Conservation (phyloP, 176 grass and related monocot genomes). For the Neostapfia colusana region DNA sequence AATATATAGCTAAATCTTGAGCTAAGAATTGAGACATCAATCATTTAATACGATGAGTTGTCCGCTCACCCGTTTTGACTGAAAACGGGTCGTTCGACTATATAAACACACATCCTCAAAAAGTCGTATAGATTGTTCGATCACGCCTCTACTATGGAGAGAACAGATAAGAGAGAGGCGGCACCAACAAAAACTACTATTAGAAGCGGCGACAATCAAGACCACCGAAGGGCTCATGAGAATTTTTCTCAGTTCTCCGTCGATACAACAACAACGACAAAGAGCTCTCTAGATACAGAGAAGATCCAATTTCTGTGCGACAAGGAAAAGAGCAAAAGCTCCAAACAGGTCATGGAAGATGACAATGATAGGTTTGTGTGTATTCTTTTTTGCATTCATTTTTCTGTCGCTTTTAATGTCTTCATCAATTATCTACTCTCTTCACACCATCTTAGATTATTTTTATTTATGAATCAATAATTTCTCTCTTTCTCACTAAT, state of each 20-base stretch:
- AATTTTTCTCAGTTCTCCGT: background rate
- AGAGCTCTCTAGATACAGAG: background rate
- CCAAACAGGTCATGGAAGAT: background rate
- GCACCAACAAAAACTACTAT: background rate
- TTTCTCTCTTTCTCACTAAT: background rate
- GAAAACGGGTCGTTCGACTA: background rate
- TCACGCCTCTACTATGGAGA: background rate
- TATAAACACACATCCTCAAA: background rate
- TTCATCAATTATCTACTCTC: background rate
- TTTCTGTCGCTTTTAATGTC: background rate
- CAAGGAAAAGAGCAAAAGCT: background rate
- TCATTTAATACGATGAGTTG: background rate
- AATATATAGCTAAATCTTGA: background rate
- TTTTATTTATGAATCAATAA: background rate
- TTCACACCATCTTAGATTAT: background rate
- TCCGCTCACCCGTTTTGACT: background rate
- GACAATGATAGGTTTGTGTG: background rate
- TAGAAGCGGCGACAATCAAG: background rate
- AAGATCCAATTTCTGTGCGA: background rate
- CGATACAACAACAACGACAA: background rate
- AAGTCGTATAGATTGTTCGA: background rate
- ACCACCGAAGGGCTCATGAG: background rate
- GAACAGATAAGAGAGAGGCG: background rate
- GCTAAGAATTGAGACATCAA: background rate
- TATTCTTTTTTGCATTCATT: background rate